Base-by-base conservation (phyloP, 2,329 filamentous ascomycete genomes). In the Nemania serpens region DNA sequence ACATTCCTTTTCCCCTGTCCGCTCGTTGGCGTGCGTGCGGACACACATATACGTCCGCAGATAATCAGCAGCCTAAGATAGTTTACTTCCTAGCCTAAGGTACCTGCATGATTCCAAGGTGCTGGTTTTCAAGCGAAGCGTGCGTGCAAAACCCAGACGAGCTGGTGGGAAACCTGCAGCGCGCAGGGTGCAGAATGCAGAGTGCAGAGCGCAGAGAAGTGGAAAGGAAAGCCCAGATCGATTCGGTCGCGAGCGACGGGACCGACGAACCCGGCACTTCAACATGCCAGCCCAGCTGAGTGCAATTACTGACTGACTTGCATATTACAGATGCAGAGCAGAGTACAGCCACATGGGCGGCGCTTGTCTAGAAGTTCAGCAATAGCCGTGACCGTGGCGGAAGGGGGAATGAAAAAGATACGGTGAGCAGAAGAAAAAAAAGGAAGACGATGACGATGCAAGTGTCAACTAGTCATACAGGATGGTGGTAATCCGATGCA, bases 401-500 rank as follows among this genome's bases (percentile, higher is more conserved):
- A 42, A 51, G 17, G 12, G 25, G 46, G 18, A 20, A 33, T 22
- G 9, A 13, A 20, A 41, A 25, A 41, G 18, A 10, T 18, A 17
- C 25, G 25, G 25, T 29, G 25, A 29, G 7, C 25, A 7, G 33
- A 34, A 15, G n/a, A 56, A 47, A 36, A 11, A 50, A 37, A 42
- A 37, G 41, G 54, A 13, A 39, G 53, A 54, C 9, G 39, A 50
- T 52, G 47, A 55, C 39, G 52, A 53, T 51, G 53, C 59, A 58
- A 41, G 49, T n/a, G 13, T 5, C 36, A 54, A 54, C 49, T 59
- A 54, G 56, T 59, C 34, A 15, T 12, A 22, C 11, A 13, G 29
- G 15, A 65, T 65, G 68, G 68, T 71, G 66, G 68, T 71, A 66
- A 70, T 70, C 68, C 56, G 70, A 71, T 71, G 63, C 55, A 61